These are phyloP conservation scores for Nosema muscidifuracis DNA, from an alignment of 371 early-diverging fungal species.

Conservation along the genomic window DNA sequence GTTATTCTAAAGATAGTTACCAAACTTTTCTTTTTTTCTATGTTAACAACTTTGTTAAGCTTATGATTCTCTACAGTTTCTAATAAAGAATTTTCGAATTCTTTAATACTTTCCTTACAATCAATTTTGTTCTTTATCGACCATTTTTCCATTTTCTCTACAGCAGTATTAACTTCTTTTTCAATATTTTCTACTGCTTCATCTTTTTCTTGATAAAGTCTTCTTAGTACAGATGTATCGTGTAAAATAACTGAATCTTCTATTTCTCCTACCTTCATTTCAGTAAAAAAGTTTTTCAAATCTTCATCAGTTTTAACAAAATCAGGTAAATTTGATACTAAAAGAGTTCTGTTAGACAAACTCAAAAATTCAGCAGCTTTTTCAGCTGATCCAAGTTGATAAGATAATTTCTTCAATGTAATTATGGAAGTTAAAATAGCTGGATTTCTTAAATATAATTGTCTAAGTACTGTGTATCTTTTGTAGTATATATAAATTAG, in stretches of 20 bases:
- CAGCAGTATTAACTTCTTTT: slow-evolving; percentile 52
- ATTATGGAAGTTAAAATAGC: slow-evolving; percentile 59
- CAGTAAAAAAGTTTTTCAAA: slow-evolving; percentile 44
- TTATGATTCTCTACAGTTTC: slow-evolving; percentile 1
- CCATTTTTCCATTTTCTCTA: slow-evolving; percentile 46
- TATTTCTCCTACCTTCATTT: slow-evolving; percentile 54
- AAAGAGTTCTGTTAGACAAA: slow-evolving; percentile 51
- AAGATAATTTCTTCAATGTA: slow-evolving; percentile 50
- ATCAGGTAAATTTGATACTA: slow-evolving; percentile 55
- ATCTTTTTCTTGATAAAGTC: slow-evolving; percentile 48
- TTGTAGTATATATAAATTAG: slow-evolving; percentile 63
- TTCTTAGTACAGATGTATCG: slow-evolving; percentile 52
- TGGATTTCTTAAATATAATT: slow-evolving; percentile 59
- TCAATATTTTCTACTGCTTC: slow-evolving; percentile 54
- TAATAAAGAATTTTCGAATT: slow-evolving; percentile 8
- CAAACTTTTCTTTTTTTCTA: slow-evolving; percentile 33
- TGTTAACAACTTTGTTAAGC: slow-evolving; percentile 20
- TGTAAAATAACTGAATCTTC: slow-evolving; percentile 51
- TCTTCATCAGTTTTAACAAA: slow-evolving; percentile 57
- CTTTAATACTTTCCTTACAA: slow-evolving; percentile 23
- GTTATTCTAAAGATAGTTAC: slow-evolving; percentile 27
- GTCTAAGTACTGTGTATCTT: slow-evolving; percentile 61
- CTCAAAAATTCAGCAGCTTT: slow-evolving; percentile 55
- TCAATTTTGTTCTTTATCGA: slow-evolving; percentile 28
- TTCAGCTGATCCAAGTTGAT: slow-evolving; percentile 27